A percentile compares a stretch with the other conserved stretches of the same genome.
These are phyloP conservation scores for Lagenaria siceraria DNA, from an alignment of 306 rosid genomes.

Conservation along the genomic window DNA sequence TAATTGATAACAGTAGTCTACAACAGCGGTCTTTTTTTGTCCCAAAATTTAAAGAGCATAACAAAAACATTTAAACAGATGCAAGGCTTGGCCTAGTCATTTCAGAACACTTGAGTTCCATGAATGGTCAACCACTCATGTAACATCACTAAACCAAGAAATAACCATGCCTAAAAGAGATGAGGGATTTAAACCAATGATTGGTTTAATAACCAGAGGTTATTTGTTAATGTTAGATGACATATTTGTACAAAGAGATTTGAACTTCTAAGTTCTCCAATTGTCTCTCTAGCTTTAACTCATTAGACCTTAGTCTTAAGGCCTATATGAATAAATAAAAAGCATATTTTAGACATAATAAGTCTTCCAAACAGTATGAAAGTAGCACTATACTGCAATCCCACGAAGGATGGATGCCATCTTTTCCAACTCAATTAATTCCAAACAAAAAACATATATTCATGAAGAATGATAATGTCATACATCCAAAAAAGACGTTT, in stretches of 20 bases:
- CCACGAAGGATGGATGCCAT: not conserved
- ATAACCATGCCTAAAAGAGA: not conserved
- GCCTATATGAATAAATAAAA: constrained; percentile 36
- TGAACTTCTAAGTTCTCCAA: constrained; percentile 73
- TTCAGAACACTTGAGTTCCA: not conserved
- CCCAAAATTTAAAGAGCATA: not conserved
- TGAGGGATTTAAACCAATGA: not conserved
- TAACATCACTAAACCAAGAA: not conserved
- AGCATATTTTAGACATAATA: not conserved
- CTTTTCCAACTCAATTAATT: not conserved
- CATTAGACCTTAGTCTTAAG: constrained; percentile 79
- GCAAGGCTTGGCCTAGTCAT: not conserved
- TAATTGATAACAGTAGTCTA: too few relatives aligned
- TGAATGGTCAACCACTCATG: not conserved
- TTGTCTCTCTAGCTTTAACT: constrained; percentile 85
- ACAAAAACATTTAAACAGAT: not conserved
- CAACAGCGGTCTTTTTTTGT: not conserved
- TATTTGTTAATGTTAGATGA: constrained; percentile 5
- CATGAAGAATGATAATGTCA: not conserved
- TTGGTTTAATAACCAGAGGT: too few relatives aligned
- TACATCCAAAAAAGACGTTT: not conserved
- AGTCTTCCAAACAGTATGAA: constrained; percentile 25
- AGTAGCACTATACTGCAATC: constrained; percentile 8
- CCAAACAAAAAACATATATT: not conserved
- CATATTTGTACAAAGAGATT: constrained; percentile 68